Percentiles rank a stretch among this genome's conserved stretches.
Conservation (phyloP, 768 basidiomycete genomes). For the Ramaria sp. region DNA sequence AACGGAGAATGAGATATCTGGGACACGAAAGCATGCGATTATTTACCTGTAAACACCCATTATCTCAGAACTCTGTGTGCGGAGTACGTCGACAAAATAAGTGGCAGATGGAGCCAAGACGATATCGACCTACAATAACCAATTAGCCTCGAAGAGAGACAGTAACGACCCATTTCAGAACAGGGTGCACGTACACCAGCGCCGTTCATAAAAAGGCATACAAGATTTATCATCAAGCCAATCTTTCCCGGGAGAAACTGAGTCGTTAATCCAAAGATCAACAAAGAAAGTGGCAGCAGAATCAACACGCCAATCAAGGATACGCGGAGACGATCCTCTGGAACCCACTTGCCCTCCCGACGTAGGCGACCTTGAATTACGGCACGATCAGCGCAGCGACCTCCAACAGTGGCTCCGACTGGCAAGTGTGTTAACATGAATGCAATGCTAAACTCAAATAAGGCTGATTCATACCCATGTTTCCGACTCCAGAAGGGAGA, state of each 20-base stretch:
- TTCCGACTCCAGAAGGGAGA: slow-evolving; percentile 2
- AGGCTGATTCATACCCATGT: neutral
- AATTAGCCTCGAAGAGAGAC: no score
- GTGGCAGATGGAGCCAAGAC: slow-evolving; percentile 41
- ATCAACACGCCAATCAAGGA: slow-evolving; percentile 34
- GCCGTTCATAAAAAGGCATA: slow-evolving; percentile 53
- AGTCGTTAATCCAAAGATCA: slow-evolving; percentile 39
- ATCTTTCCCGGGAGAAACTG: slow-evolving; percentile 35
- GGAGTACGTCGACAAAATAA: slow-evolving; percentile 51
- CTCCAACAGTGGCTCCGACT: slow-evolving; percentile 54
- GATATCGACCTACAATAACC: no score
- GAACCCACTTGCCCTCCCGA: slow-evolving; percentile 49
- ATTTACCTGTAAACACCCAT: slow-evolving; percentile 42
- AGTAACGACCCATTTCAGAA: no score
- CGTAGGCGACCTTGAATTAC: slow-evolving; percentile 36
- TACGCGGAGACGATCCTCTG: slow-evolving; percentile 56
- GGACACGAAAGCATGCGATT: neutral
- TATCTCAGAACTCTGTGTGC: slow-evolving; percentile 47
- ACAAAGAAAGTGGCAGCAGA: slow-evolving; percentile 42
- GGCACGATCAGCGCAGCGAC: slow-evolving; percentile 44
- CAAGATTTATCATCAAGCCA: slow-evolving; percentile 40
- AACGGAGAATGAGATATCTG: neutral
- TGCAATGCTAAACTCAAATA: neutral
- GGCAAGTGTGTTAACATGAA: neutral
- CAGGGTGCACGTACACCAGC: slow-evolving; percentile 49